phyloP scores from a whole-genome alignment of 2,329 filamentous ascomycete genomes.

The Raffaelea ambrosiae region DNA sequence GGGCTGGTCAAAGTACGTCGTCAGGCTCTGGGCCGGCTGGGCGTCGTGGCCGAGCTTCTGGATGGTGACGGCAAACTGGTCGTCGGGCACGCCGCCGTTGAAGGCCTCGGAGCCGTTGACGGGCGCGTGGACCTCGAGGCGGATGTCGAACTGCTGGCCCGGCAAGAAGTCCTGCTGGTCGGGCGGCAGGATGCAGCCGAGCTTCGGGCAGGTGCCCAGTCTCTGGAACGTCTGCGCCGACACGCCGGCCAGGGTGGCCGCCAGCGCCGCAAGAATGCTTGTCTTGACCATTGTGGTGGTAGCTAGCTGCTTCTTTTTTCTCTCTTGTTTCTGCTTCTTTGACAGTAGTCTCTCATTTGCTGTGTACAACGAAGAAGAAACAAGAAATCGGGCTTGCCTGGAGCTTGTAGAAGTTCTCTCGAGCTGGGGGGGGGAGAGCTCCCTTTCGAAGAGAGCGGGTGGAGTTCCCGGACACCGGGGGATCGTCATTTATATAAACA shows the following conservation, averaged over 20 bases:
- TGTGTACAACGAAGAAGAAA: no score
- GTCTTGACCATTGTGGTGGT: neutral
- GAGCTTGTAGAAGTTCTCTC: no score
- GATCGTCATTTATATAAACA: no score
- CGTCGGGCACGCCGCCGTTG: slow-evolving; percentile 15
- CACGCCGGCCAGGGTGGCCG: neutral
- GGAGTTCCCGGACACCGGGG: no score
- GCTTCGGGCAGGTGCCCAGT: slow-evolving; percentile 48
- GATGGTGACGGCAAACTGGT: slow-evolving; percentile 5
- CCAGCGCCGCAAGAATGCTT: neutral
- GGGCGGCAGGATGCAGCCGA: slow-evolving; percentile 53
- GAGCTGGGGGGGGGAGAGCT: no score
- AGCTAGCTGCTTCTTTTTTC: no score
- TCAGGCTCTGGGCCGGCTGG: neutral
- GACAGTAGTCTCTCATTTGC: no score
- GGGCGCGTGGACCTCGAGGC: slow-evolving; percentile 56
- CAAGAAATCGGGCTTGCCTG: no score
- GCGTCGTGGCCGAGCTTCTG: neutral
- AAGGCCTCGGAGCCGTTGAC: slow-evolving; percentile 26
- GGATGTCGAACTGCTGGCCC: slow-evolving; percentile 26
- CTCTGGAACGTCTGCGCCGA: slow-evolving; percentile 47
- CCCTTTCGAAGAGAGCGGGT: no score
- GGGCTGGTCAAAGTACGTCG: slow-evolving; percentile 13
- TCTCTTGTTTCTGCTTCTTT: no score
- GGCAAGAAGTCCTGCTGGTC: slow-evolving; percentile 72